Evolutionary conservation across 345 rosid species (phyloP).

Genomic region (Populus ilicifolia): DNA sequence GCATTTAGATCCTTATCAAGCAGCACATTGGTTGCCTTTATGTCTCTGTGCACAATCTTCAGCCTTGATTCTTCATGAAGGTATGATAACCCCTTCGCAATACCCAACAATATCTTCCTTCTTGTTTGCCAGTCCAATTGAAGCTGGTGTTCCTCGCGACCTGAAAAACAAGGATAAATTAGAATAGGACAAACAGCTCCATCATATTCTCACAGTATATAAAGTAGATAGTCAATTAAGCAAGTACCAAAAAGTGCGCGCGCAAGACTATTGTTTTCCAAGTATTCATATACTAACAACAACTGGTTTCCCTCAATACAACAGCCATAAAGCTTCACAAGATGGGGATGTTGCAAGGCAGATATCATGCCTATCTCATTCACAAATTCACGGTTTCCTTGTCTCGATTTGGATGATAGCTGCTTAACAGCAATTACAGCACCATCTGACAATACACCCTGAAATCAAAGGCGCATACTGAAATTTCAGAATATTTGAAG

Average conservation of each 20-base stretch:
- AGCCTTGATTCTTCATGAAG: slow-evolving; percentile 70
- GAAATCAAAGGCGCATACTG: slow-evolving; percentile 10
- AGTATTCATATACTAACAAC: slow-evolving; percentile 56
- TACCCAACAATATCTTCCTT: slow-evolving; percentile 44
- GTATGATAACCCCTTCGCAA: slow-evolving; percentile 53
- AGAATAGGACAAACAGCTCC: not conserved
- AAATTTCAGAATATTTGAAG: not conserved
- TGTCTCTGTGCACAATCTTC: slow-evolving; percentile 71
- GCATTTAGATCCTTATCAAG: slow-evolving; percentile 57
- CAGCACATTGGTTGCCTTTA: slow-evolving; percentile 68
- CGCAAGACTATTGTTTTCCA: slow-evolving; percentile 63
- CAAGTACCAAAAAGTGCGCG: slow-evolving; percentile 60
- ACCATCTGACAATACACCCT: slow-evolving; percentile 60
- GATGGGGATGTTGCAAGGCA: slow-evolving; percentile 63
- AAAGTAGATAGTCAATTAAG: not conserved
- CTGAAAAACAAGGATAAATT: slow-evolving; percentile 16
- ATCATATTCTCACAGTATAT: not conserved
- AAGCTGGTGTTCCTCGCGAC: slow-evolving; percentile 37
- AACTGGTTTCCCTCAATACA: slow-evolving; percentile 63
- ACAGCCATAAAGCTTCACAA: slow-evolving; percentile 57
- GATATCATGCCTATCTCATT: slow-evolving; percentile 72
- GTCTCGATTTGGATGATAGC: slow-evolving; percentile 62
- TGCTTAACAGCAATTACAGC: slow-evolving; percentile 61
- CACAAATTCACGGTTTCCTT: slow-evolving; percentile 66
- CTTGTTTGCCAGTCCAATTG: slow-evolving; percentile 55